These are phyloP conservation scores for barrel medic (Medicago truncatula) DNA, from an alignment of 306 rosid species.

Conservation along the genomic window MtrunA17r5.0-ANR NC_053048.1:27848001-27848500, in stretches of 20 bases:
- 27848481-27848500: too few species aligned
- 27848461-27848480: too few species aligned
- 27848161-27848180: constrained; percentile 7
- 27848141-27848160: constrained; percentile 33
- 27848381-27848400: too few species aligned
- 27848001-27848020: not conserved
- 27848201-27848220: constrained; percentile 12
- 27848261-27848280: not conserved
- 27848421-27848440: too few species aligned
- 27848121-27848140: constrained; percentile 4
- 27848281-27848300: not conserved
- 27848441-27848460: too few species aligned
- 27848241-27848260: constrained; percentile 23
- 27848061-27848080: not conserved
- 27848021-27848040: constrained; percentile 3
- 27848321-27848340: not conserved
- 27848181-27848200: constrained; percentile 39
- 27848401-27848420: too few species aligned
- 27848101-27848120: constrained; percentile 16
- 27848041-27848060: constrained; percentile 37
- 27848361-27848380: not conserved
- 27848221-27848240: constrained; percentile 38
- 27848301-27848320: not conserved
- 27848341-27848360: not conserved
- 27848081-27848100: not conserved